Evolutionary conservation across 2,329 filamentous ascomycete genomes (phyloP).

Genomic region (Monosporascus ibericus): DNA sequence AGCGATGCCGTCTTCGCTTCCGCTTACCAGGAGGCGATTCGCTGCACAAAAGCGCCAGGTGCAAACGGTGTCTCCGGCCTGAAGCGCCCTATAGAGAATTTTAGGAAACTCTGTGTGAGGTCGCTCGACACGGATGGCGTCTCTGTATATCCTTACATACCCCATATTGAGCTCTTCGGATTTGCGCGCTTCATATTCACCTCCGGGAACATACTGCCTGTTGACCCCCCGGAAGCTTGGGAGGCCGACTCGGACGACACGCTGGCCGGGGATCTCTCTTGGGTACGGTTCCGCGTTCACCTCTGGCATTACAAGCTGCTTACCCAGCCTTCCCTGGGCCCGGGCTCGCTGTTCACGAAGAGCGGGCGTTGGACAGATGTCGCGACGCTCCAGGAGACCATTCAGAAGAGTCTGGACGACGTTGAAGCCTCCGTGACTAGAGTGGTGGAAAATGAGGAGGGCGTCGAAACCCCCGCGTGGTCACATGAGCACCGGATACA

Average conservation of each 20-base stretch:
- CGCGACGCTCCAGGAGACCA: conserved; percentile 46
- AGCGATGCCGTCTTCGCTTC: conserved; percentile 25
- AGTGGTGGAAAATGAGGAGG: conserved; percentile 10
- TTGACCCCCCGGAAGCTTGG: conserved; percentile 23
- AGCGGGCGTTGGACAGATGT: conserved; percentile 55
- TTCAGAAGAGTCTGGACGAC: conserved; percentile 36
- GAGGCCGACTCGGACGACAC: conserved; percentile 24
- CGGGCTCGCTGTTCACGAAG: conserved; percentile 49
- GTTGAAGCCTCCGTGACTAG: conserved; percentile 28
- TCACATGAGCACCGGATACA: conserved; percentile 50
- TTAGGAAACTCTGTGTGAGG: conserved; percentile 46
- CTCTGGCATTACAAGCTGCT: conserved; percentile 62
- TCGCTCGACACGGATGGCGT: conserved; percentile 77
- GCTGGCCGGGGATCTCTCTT: conserved; percentile 35
- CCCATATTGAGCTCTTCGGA: conserved; percentile 76
- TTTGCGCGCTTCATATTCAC: conserved; percentile 55
- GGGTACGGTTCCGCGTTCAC: conserved; percentile 65
- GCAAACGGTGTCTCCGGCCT: background rate
- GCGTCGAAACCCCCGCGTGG: conserved; percentile 28
- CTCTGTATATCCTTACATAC: conserved; percentile 77
- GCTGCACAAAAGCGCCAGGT: background rate
- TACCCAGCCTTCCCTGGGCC: conserved; percentile 48
- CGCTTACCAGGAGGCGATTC: conserved; percentile 19
- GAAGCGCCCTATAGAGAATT: conserved; percentile 9
- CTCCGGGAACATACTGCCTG: conserved; percentile 24